phyloP scores from a whole-genome alignment of 2,329 filamentous ascomycete species.

The Talaromyces atroroseus region DNA sequence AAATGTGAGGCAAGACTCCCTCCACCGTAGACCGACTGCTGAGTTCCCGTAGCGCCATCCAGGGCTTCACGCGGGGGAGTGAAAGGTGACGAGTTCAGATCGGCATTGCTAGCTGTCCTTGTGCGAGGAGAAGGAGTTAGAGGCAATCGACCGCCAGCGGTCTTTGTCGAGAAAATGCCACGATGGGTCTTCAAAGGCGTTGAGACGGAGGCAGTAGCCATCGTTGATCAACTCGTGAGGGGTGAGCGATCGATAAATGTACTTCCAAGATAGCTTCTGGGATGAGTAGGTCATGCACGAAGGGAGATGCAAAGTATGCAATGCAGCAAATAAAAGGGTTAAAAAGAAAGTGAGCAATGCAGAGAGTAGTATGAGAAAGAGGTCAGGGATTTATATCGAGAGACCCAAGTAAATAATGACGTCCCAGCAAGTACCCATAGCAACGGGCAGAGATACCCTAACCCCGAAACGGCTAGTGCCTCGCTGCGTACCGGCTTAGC shows the following conservation, averaged over 20 bases:
- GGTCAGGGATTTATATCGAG: conserved; percentile 16
- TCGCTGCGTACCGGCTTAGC: background rate
- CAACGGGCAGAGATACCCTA: conserved; percentile 32
- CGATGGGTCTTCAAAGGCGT: conserved; percentile 94
- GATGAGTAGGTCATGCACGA: conserved; percentile 21
- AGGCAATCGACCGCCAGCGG: conserved; percentile 90
- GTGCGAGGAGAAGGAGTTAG: conserved; percentile 82
- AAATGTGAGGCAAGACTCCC: conserved; percentile 76
- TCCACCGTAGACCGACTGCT: conserved; percentile 65
- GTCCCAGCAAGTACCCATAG: conserved; percentile 30
- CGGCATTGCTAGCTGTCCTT: conserved; percentile 46
- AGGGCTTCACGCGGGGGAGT: conserved; percentile 62
- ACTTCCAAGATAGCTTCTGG: conserved; percentile 22
- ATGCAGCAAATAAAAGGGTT: conserved; percentile 28
- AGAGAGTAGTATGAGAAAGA: conserved; percentile 17
- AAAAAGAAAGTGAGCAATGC: conserved; percentile 18
- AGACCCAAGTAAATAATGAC: conserved; percentile 32
- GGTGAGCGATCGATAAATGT: conserved; percentile 31
- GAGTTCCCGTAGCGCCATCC: conserved; percentile 50
- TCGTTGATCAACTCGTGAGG: conserved; percentile 35
- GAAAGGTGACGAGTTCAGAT: conserved; percentile 65
- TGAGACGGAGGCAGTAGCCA: conserved; percentile 78
- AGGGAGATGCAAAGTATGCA: conserved; percentile 24
- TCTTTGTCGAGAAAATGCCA: conserved; percentile 85
- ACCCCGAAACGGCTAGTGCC: conserved; percentile 34